Evolutionary conservation across 1,284 basidiomycete genomes (phyloP), one percentile per base, ranked within the genome.

Genomic region (Pholiota adiposa): DNA sequence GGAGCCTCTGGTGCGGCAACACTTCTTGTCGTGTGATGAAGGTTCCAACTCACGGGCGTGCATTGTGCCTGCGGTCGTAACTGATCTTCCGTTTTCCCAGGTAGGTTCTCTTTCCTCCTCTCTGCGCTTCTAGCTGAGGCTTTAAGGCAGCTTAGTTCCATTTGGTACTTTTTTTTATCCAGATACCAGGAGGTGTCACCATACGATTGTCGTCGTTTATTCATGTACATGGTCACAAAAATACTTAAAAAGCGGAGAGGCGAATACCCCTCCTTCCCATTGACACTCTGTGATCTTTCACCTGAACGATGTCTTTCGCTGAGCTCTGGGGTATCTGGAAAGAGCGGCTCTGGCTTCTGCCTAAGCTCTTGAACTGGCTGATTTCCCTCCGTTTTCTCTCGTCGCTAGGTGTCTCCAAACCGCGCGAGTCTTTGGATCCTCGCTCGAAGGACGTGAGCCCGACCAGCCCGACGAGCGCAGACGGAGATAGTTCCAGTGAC

Each of bases 381-480:
- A 9, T 53, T 53, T 29, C 34, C 18, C 36, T 51, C 31, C 36
- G 23, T n/a, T 53, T 53, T 25, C 25, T 53, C 27, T 53, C 51
- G 4, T 53, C 23, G 4, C 25, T 53, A 14, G 36, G 51, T 9
- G 21, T 12, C 21, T 18, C 21, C 23, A 29, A 79, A 83, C 25
- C 91, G 88, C 25, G 44, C 6, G 44, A 23, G 23, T 29, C 44
- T 23, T 4, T 46, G 21, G 23, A 11, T 27, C 44, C 23, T 25
- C 7, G 11, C 11, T 21, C 21, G 14, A 23, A 44, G 43, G 43
- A 46, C 11, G 18, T 23, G 4, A 46, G 23, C 16, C 44, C 11
- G 12, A 3, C 1, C 5, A 27, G 14, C 16, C 44, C 11, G 12
- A 3, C 1, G 5, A 27, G 14, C 12, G 27, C 44, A 27, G 44